Base-by-base conservation (phyloP, 768 basidiomycete genomes). In the Lyophyllum semitale region DNA sequence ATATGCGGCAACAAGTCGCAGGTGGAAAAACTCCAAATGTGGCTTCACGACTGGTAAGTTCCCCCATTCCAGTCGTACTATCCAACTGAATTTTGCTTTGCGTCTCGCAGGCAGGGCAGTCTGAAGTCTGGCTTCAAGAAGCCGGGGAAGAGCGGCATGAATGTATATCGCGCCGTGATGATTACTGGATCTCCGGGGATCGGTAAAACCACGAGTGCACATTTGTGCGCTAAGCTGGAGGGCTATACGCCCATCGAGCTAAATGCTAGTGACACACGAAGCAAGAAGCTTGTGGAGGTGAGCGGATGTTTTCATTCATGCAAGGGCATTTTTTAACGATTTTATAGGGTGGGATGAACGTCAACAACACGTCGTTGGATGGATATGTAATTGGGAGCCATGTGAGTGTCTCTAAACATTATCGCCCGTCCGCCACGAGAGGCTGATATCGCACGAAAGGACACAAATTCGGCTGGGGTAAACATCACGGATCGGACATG, bases 201-300 rank as follows among this genome's bases (percentile, higher is more conserved):
- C 48, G 97, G 96, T 22, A 99, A 98, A 76, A 99, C 97, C 3
- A 97, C 95, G 1, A 89, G 89, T 57, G 97, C 96, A 2, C 97
- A 99, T 71, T 67, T 99, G 26, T 89, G 90, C 61, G 95, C 95
- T 1, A 89, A 91, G 65, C 71, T 91, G n/a, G 92, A 83, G 26
- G 96, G 95, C 0, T 97, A 89, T 62, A 92, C 88, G 2, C 90
- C 95, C 1, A 92, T 99, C 54, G 97, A 99, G 66, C 77, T 98
- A 54, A 99, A 99, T 65, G 97, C 97, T 1, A 96, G 94, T 71
- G 97, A 98, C 63, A 81, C 91, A 1, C 77, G 97, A 56, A 98
- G 94, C 69, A 98, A 98, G 79, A 97, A 96, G 71, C 84, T 99
- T 33, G 87, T 98, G 22, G 95, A 98, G 83, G 94, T 92, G 51